Evolutionary conservation across 2,329 filamentous ascomycete species (phyloP), one percentile per base, ranked within the genome.

Genomic region (Nigrograna mackinnonii): DNA sequence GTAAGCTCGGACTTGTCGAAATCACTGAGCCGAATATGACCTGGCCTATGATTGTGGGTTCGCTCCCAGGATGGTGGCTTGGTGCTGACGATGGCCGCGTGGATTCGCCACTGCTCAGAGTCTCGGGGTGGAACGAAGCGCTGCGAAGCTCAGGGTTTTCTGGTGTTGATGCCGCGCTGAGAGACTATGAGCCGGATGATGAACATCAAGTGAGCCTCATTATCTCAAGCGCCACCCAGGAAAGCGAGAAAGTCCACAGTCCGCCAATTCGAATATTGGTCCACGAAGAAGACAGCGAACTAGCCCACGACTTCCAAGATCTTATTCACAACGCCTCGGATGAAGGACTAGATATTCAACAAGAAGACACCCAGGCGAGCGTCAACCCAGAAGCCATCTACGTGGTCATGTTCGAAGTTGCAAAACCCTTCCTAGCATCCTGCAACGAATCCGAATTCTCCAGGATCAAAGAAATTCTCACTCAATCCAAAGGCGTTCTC

Each of bases 1-100:
- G 77, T 0, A 69, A 72, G 26, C 55, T 81, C 0, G 28, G 79
- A 1, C 34, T 78, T 0, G 43, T 72, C 4, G 77, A 80, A 44
- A 35, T 43, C 39, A 56, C 50, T 1, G 36, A 39, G 12, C 30
- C 34, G 11, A 17, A 36, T 17, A 7, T 16, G 12, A 16, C 9
- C 5, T 14, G 17, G 17, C 11, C 4, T 14, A 24, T 53, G 4
- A 22, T 47, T 12, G 16, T 47, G 4, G 50, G 50, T 3, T 35
- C 41, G 4, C 35, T 48, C 4, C 64, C 48, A 20, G 38, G 22
- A 4, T 55, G 48, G 26, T 53, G 50, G 52, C 14, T 31, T 21
- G 47, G 52, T 14, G 28, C 21, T 13, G 11, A 21, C 6, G 52
- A 55, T 33, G 45, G 39, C 16, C 37, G 46, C 12, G 11, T 22